Conservation (phyloP, 306 rosid genomes). For the Quercus parvula region DNA sequence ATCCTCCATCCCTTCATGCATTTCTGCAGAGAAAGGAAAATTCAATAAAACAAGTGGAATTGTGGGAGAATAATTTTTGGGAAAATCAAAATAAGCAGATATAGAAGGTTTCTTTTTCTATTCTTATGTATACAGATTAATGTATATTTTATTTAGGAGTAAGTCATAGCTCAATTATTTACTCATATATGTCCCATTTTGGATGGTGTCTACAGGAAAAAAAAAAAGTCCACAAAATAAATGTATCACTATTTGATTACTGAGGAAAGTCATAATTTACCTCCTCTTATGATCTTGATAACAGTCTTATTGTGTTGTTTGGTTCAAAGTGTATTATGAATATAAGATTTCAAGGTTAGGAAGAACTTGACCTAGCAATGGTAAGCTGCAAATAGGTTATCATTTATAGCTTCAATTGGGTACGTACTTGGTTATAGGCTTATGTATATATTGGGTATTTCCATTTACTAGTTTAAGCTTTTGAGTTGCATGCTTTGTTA, state of each 20-base stretch:
- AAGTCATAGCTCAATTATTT: background rate
- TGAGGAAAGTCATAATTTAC: background rate
- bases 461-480: no score
- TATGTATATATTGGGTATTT: no score
- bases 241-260: background rate
- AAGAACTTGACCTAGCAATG: no score
- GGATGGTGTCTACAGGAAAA: background rate
- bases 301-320: no score
- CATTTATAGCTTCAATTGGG: no score
- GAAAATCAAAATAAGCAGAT: conserved; percentile 33
- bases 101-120: conserved; percentile 10
- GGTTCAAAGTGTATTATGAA: no score
- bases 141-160: background rate
- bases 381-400: no score
- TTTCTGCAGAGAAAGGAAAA: conserved; percentile 34
- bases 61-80: conserved; percentile 33
- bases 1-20: conserved; percentile 55
- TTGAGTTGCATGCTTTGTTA: no score
- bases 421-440: no score
- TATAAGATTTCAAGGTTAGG: no score
- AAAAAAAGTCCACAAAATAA: background rate
- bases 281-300: background rate
- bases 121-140: background rate
- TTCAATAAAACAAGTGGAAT: conserved; percentile 47
- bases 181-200: background rate